Evolutionary conservation across 75 land plant genomes (phyloP).

Genomic region (Adiantum capillusveneris): DNA sequence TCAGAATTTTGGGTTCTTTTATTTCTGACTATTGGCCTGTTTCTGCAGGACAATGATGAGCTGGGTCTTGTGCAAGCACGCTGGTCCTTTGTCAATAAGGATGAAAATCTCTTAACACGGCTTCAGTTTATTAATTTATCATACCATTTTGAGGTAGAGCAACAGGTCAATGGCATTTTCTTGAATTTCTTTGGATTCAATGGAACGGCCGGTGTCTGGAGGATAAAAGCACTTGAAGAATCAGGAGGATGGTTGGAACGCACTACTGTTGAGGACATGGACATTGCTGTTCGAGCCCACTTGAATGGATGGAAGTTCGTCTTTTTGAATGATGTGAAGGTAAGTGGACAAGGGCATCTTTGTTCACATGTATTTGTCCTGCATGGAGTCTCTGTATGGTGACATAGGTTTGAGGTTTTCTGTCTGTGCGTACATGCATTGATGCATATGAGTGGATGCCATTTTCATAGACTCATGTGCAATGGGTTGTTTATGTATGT

Average conservation of each 20-base stretch:
- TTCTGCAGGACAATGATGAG: conserved; percentile 71
- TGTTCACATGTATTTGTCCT: no score
- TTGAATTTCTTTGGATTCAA: no score
- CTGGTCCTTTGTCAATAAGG: conserved; percentile 82
- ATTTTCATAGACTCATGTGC: conserved; percentile 29
- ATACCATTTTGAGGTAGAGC: conserved; percentile 86
- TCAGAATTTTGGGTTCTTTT: no score
- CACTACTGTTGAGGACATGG: no score
- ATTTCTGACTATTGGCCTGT: no score
- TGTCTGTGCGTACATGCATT: conserved; percentile 67
- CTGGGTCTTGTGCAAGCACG: conserved; percentile 70
- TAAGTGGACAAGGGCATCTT: no score
- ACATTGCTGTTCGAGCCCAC: no score
- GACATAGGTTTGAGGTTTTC: conserved; percentile 86
- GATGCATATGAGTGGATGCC: conserved; percentile 80
- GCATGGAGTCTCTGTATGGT: no score
- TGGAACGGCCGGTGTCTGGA: no score
- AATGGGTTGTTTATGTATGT: neutral
- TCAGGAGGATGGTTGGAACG: conserved; percentile 84
- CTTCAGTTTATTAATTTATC: conserved; percentile 68
- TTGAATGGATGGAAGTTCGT: no score
- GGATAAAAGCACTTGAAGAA: conserved; percentile 75
- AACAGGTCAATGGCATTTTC: conserved; percentile 80
- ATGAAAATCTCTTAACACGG: conserved; percentile 68
- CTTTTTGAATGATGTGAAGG: no score